Evolutionary conservation across 2,329 filamentous ascomycete species (phyloP).

Genomic region (Botryotinia convoluta): DNA sequence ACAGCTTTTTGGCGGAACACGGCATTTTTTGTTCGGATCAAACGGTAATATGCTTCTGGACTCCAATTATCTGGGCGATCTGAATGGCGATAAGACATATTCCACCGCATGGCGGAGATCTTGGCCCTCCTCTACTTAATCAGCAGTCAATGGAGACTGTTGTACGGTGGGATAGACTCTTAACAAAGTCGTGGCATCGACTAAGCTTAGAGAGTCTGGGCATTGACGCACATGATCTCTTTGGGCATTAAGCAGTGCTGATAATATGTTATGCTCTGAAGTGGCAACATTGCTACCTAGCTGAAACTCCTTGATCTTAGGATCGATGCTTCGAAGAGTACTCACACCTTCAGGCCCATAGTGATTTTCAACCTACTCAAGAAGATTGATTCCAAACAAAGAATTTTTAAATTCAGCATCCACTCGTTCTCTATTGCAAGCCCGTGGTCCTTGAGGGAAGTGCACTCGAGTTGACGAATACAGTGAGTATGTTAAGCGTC

Average conservation of each 20-base stretch:
- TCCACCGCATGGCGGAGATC: slow-evolving; percentile 31
- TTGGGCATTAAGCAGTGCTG: slow-evolving; percentile 41
- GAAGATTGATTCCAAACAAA: slow-evolving; percentile 35
- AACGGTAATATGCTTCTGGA: slow-evolving; percentile 36
- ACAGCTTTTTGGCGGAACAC: slow-evolving; percentile 25
- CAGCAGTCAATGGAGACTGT: slow-evolving; percentile 31
- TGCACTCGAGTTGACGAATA: neutral
- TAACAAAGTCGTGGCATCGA: slow-evolving; percentile 29
- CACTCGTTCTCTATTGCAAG: slow-evolving; percentile 4
- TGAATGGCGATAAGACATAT: slow-evolving; percentile 39
- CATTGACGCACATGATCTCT: slow-evolving; percentile 33
- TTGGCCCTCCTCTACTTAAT: slow-evolving; percentile 27
- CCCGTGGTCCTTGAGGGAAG: neutral
- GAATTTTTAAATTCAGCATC: slow-evolving; percentile 49
- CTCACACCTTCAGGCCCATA: slow-evolving; percentile 23
- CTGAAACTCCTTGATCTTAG: slow-evolving; percentile 6
- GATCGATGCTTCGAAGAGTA: slow-evolving; percentile 21
- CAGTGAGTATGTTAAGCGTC: neutral
- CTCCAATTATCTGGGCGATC: slow-evolving; percentile 18
- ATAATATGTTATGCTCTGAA: slow-evolving; percentile 46
- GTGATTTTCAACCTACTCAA: slow-evolving; percentile 1
- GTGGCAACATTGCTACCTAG: slow-evolving; percentile 31
- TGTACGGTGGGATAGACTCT: slow-evolving; percentile 32
- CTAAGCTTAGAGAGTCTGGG: slow-evolving; percentile 26
- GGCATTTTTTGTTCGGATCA: slow-evolving; percentile 24